Conservation (phyloP, 2,329 filamentous ascomycete genomes). For the Furcasterigmium sp. region DNA sequence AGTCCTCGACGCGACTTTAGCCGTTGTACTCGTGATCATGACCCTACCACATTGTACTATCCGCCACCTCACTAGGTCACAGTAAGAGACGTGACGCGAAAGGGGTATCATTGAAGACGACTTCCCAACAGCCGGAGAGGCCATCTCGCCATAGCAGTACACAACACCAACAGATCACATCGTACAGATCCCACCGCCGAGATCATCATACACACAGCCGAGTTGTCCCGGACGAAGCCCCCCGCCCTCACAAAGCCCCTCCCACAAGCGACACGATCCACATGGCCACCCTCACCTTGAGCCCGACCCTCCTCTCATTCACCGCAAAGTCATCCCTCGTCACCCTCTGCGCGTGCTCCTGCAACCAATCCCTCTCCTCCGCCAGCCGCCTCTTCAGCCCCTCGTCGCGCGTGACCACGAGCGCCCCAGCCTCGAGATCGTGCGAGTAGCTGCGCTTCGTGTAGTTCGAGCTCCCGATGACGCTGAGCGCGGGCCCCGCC, state of each 20-base stretch:
- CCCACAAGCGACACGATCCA: conserved; percentile 86
- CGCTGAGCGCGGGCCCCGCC: conserved; percentile 63
- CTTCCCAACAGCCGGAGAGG: too few species aligned
- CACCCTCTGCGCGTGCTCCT: conserved; percentile 64
- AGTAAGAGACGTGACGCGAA: too few species aligned
- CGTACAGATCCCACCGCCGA: too few species aligned
- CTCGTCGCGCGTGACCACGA: conserved; percentile 77
- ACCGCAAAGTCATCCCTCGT: conserved; percentile 74
- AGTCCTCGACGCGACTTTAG: too few species aligned
- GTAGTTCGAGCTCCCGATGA: conserved; percentile 93
- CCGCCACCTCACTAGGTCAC: too few species aligned
- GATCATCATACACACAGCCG: too few species aligned
- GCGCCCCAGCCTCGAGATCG: conserved; percentile 82
- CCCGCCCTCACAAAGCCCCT: conserved; percentile 77
- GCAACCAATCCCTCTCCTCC: conserved; percentile 75
- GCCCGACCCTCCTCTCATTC: conserved; percentile 75
- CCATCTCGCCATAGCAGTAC: too few species aligned
- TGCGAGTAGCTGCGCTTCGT: conserved; percentile 89
- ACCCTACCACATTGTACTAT: too few species aligned
- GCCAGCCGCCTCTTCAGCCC: conserved; percentile 67
- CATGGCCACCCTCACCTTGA: conserved; percentile 86
- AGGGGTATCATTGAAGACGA: too few species aligned
- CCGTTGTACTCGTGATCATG: too few species aligned
- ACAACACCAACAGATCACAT: too few species aligned
- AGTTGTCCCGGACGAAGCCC: too few species aligned